Evolutionary conservation across 2,329 filamentous ascomycete genomes (phyloP), one percentile per base, ranked within the genome.

Genomic region (Sarocladium strictum): DNA sequence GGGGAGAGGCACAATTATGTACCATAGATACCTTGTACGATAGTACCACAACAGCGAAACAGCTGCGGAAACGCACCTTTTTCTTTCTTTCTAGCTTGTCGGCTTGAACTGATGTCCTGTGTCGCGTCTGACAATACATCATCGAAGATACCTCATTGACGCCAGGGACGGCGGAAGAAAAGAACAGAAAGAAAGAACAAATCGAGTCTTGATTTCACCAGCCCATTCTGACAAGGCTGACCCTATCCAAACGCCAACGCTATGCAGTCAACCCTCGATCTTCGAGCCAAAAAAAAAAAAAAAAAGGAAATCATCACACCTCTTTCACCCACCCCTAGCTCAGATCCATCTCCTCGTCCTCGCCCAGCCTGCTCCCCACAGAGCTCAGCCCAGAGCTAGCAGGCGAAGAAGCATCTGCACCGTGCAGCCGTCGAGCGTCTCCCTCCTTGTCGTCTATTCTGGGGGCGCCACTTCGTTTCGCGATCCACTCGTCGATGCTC

Each of bases 371-470:
- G 57, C 81, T 79, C 2, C 75, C 77, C 2, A 84, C 71, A 3
- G 80, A 84, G 58, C 80, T 83, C 9, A 84, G 68, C 1, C 78
- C 78, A 2, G 80, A 83, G 58, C 78, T 83, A 17, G 71, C 74
- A 50, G 77, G 66, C 29, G 75, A 75, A 6, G 47, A 17, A 23
- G 47, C 47, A 15, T 73, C 65, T 5, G 41, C 52, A 14, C 57
- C 59, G 23, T 53, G 56, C 49, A 57, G 59, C 9, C 52, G 56
- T 17, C 56, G 59, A 14, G 58, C 57, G 2, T 53, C 55, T 29
- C 58, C 54, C 17, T 57, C 52, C 4, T 56, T 52, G 19, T 52
- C 53, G n/a, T 57, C 52, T 33, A n/a, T 24, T 38, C 17, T 5
- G 29, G 6, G 27, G 24, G 59, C 58, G 23, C 57, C 58, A 29